phyloP scores from a whole-genome alignment of 2,329 filamentous ascomycete genomes.

The Ceratocystis diversiconidia region DNA sequence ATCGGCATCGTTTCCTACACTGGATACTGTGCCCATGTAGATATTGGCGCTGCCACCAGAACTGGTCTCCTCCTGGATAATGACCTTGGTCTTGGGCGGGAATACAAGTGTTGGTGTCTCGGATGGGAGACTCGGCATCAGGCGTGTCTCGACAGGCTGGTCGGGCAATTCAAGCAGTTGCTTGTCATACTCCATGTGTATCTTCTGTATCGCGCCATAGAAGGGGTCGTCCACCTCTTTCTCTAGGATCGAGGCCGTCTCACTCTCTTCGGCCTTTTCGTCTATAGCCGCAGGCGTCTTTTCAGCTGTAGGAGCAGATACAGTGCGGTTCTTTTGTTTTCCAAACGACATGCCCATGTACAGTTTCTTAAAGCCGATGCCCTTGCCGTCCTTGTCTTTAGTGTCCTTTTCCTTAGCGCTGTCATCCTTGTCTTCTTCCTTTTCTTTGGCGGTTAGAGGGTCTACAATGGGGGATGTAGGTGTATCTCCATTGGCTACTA shows the following conservation, averaged over 20 bases:
- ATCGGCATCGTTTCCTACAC: constrained; percentile 62
- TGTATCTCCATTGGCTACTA: background rate
- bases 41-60: constrained; percentile 62
- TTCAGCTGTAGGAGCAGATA: constrained; percentile 45
- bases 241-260: constrained; percentile 50
- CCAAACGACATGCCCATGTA: constrained; percentile 58
- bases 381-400: constrained; percentile 43
- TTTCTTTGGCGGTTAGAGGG: constrained; percentile 31
- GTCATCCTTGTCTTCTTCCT: constrained; percentile 38
- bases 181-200: constrained; percentile 59
- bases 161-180: constrained; percentile 42
- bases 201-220: constrained; percentile 55
- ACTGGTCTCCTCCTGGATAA: constrained; percentile 54
- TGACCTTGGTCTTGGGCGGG: constrained; percentile 50
- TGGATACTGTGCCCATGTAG: constrained; percentile 76
- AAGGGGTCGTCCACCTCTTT: constrained; percentile 66
- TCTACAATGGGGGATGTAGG: constrained; percentile 33
- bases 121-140: constrained; percentile 54
- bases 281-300: constrained; percentile 56
- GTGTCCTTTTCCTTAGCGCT: constrained; percentile 33
- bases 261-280: constrained; percentile 59
- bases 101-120: constrained; percentile 67
- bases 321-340: constrained; percentile 67
- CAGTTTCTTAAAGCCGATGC: constrained; percentile 74
- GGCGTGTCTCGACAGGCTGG: constrained; percentile 42